Percentiles rank a stretch among this genome's conserved stretches.
Evolutionary conservation across 768 basidiomycete species (phyloP).

Genomic region (Podaxis sp.): DNA sequence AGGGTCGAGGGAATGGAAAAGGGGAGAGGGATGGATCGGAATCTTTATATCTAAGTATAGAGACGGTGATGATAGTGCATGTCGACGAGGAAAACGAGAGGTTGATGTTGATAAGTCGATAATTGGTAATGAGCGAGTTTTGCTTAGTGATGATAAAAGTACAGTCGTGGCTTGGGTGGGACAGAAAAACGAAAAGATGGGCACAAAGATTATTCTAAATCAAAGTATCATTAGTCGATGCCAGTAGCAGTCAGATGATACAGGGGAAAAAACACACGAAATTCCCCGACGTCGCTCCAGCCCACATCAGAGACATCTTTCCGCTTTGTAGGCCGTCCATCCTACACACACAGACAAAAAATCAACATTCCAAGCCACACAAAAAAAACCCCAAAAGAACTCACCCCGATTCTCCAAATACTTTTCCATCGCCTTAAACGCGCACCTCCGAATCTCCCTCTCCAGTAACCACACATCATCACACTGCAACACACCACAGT

Average conservation of each 20-base stretch:
- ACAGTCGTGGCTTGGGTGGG: neutral
- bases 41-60: neutral
- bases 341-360: constrained; percentile 15
- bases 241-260: neutral
- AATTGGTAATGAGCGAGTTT: neutral
- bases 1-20: neutral
- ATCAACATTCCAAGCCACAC: neutral
- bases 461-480: constrained; percentile 50
- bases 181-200: neutral
- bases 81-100: neutral
- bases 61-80: neutral
- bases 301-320: constrained; percentile 17
- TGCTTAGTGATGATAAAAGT: neutral
- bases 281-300: neutral
- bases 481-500: constrained; percentile 47
- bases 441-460: constrained; percentile 44
- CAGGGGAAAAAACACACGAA: neutral
- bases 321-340: constrained; percentile 23
- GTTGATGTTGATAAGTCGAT: neutral
- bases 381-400: neutral
- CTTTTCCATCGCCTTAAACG: constrained; percentile 49
- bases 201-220: neutral
- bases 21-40: neutral
- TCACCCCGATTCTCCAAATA: constrained; percentile 46
- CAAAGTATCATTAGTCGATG: neutral